Evolutionary conservation across 139 green algal species (phyloP).

Genomic region (Chlorella sp.): DNA sequence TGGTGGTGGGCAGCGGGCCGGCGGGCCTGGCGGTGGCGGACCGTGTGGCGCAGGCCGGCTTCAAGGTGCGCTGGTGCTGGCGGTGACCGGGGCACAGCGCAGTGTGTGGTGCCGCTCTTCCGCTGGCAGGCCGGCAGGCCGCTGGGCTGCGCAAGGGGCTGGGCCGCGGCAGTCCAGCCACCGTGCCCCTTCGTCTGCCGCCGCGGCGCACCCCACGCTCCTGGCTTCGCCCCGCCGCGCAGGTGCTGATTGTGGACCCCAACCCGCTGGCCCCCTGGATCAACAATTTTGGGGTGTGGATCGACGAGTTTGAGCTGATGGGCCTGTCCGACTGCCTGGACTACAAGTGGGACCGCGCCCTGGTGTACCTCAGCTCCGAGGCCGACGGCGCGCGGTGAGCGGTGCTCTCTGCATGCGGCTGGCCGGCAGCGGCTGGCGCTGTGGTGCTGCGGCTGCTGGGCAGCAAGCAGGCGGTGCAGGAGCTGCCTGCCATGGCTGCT

Average conservation of each 20-base stretch:
- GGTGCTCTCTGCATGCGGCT: neutral
- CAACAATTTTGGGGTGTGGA: slow-evolving; percentile 99
- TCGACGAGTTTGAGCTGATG: slow-evolving; percentile 97
- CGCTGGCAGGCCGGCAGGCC: too few species aligned
- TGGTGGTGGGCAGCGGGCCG: slow-evolving; percentile 92
- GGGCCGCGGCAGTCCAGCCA: too few species aligned
- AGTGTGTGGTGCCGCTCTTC: too few species aligned
- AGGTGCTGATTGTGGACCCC: slow-evolving; percentile 39
- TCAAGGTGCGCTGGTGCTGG: neutral
- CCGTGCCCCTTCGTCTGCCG: too few species aligned
- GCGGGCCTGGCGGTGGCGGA: slow-evolving; percentile 86
- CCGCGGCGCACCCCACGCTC: neutral
- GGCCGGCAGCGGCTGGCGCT: too few species aligned
- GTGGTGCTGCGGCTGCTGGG: too few species aligned
- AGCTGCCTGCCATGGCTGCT: neutral
- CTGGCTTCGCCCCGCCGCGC: neutral
- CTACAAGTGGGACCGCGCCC: slow-evolving; percentile 87
- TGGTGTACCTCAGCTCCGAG: slow-evolving; percentile 84
- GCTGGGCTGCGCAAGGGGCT: too few species aligned
- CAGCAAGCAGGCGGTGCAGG: neutral
- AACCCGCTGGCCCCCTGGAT: slow-evolving; percentile 75
- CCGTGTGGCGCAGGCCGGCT: slow-evolving; percentile 65
- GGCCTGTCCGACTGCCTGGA: slow-evolving; percentile 88
- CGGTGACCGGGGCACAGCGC: too few species aligned
- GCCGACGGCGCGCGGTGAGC: slow-evolving; percentile 61